Conservation (phyloP, 1,139 yeast species). For the Candida sanyaensis region DNA sequence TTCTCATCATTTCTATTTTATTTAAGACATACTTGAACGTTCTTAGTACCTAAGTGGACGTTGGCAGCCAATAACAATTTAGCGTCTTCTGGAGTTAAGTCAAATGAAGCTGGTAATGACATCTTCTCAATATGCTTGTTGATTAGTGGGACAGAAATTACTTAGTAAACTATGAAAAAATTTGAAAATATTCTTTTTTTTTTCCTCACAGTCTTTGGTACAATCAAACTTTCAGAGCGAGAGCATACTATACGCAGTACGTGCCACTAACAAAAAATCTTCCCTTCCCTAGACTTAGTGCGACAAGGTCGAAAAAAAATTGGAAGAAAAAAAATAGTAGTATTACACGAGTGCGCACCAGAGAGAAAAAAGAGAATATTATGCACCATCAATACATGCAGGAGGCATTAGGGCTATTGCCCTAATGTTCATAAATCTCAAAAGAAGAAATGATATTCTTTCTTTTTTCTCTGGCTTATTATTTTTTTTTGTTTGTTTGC, state of each 20-base stretch:
- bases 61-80: conserved; percentile 99
- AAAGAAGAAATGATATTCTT: too few relatives aligned
- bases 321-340: neutral
- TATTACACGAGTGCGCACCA: neutral
- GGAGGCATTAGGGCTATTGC: neutral
- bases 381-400: neutral
- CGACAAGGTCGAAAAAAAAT: neutral
- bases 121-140: conserved; percentile 32
- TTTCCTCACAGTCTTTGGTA: conserved; percentile 2
- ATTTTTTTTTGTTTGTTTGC: too few relatives aligned
- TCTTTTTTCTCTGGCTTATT: too few relatives aligned
- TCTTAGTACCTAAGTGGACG: conserved; percentile 99
- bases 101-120: conserved; percentile 91
- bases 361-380: neutral
- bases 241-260: conserved; percentile 1
- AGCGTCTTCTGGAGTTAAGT: conserved; percentile 97
- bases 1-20: neutral
- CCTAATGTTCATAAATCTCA: neutral
- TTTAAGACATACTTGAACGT: conserved; percentile 83
- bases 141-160: conserved; percentile 5
- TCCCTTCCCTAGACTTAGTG: neutral
- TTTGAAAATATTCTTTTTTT: conserved; percentile 5
- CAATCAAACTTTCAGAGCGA: neutral
- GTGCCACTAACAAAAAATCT: neutral
- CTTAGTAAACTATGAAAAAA: conserved; percentile 6